Conservation (phyloP, 2,329 filamentous ascomycete species). For the Talaromyces sp. region DNA sequence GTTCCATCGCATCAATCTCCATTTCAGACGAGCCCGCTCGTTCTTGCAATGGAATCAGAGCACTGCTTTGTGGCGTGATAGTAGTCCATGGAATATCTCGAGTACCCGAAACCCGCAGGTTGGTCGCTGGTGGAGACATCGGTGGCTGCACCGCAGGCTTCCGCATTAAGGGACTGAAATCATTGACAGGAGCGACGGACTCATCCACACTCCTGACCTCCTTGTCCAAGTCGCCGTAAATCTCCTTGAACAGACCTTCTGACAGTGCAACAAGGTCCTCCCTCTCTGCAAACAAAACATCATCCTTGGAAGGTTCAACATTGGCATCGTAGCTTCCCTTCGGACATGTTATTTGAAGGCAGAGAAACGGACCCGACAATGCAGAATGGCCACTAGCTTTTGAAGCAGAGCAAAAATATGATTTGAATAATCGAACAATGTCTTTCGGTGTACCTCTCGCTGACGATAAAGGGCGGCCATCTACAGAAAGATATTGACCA, state of each 20-base stretch:
- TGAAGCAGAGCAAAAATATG: slow-evolving; percentile 39
- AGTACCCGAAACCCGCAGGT: neutral
- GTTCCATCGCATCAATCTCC: neutral
- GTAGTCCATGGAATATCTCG: neutral
- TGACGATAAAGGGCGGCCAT: slow-evolving; percentile 52
- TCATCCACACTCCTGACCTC: neutral
- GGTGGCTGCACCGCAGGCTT: slow-evolving; percentile 12
- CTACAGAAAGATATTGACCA: slow-evolving; percentile 53
- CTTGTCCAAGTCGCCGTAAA: slow-evolving; percentile 28
- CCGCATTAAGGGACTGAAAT: slow-evolving; percentile 20
- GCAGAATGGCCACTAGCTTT: slow-evolving; percentile 17
- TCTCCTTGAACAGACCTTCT: slow-evolving; percentile 40
- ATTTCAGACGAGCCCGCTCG: neutral
- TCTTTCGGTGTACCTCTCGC: slow-evolving; percentile 50
- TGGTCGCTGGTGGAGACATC: slow-evolving; percentile 3
- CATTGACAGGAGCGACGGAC: slow-evolving; percentile 1
- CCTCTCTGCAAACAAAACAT: slow-evolving; percentile 54
- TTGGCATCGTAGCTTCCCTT: slow-evolving; percentile 56
- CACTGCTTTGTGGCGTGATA: neutral
- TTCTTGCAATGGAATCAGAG: neutral
- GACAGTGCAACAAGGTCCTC: slow-evolving; percentile 39
- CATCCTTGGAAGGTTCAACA: slow-evolving; percentile 60
- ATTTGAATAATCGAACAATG: slow-evolving; percentile 48
- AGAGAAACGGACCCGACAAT: slow-evolving; percentile 53
- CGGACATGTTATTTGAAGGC: slow-evolving; percentile 52